Evolutionary conservation across 495 filamentous ascomycete genomes (phyloP), one percentile per base, ranked within the genome.

Genomic region (Bacidia rubella): DNA sequence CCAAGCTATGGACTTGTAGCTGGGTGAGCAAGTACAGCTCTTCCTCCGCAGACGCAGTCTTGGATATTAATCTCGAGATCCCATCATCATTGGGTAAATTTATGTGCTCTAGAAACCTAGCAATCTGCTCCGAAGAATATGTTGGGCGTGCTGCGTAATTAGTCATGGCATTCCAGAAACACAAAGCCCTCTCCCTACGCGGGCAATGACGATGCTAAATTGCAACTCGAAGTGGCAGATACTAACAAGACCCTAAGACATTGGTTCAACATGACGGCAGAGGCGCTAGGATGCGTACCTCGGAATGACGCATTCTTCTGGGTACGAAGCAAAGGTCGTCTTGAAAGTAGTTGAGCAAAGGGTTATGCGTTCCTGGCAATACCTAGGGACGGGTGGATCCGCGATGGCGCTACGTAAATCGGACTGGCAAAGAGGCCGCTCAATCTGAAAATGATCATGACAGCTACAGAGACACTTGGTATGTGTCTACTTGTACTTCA

Each of bases 1-100:
- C 69, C 26, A 86, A 68, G 47, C 81, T 79, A 40, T 73, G 63
- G 17, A 60, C 54, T 48, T 61, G 59, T 3, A 61, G 19, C 3
- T 24, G 38, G 4, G 56, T 61, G 39, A 61, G 54, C 24, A 56
- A 53, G 0, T 54, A 21, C 12, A 62, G 43, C 26, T 47, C n/a
- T 15, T 47, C 44, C 15, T 15, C 22, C n/a, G 44, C 19, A 15
- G 44, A 47, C 19, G 44, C 44, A 22, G 40, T 38, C 5, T 10
- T 38, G 23, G 29, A 35, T 7, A 35, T 35, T 7, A 35, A 15
- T 35, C 15, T 35, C 7, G 5, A 5, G 15, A 35, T 35, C 15
- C 29, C 15, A 35, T 35, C 29, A 15, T 5, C 7, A 15, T 12
- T 22, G 1, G 55, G 46, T 11, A 61, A 20, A 1, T 29, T 42